These are phyloP conservation scores for Candida succiphila DNA, from an alignment of 805 yeast genomes.

Conservation along the genomic window DNA sequence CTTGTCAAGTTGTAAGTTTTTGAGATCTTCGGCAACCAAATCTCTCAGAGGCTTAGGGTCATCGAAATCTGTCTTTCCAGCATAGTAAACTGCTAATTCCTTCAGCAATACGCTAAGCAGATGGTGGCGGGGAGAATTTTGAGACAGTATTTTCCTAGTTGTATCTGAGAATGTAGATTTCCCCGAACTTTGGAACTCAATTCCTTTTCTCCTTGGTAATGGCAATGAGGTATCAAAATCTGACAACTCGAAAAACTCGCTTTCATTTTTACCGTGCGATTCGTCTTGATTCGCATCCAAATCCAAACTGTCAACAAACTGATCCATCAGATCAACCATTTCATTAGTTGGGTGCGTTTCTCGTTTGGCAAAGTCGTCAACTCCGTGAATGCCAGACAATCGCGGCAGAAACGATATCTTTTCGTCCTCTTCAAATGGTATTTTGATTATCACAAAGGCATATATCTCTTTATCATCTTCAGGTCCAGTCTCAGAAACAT, in stretches of 20 bases:
- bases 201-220: slow-evolving; percentile 5
- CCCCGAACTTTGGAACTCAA: slow-evolving; percentile 4
- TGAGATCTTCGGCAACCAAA: not conserved
- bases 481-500: slow-evolving; percentile 9
- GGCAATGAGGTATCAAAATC: slow-evolving; percentile 9
- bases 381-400: slow-evolving; percentile 24
- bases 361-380: slow-evolving; percentile 12
- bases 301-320: slow-evolving; percentile 34
- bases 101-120: slow-evolving; percentile 5
- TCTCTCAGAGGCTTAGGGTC: not conserved
- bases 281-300: slow-evolving; percentile 12
- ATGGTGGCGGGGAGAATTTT: slow-evolving; percentile 14
- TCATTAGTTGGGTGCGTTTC: slow-evolving; percentile 25
- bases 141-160: slow-evolving; percentile 9
- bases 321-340: slow-evolving; percentile 31
- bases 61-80: not conserved
- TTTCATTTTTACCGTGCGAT: slow-evolving; percentile 5
- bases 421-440: slow-evolving; percentile 74
- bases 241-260: slow-evolving; percentile 11
- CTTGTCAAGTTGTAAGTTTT: not conserved
- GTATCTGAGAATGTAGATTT: slow-evolving; percentile 4
- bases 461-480: slow-evolving; percentile 14
- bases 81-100: slow-evolving; percentile 1
- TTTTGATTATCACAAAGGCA: slow-evolving; percentile 38
- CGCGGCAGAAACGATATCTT: slow-evolving; percentile 44